phyloP scores from a whole-genome alignment of 2,329 filamentous ascomycete species.

The Botryotinia calthae region DNA sequence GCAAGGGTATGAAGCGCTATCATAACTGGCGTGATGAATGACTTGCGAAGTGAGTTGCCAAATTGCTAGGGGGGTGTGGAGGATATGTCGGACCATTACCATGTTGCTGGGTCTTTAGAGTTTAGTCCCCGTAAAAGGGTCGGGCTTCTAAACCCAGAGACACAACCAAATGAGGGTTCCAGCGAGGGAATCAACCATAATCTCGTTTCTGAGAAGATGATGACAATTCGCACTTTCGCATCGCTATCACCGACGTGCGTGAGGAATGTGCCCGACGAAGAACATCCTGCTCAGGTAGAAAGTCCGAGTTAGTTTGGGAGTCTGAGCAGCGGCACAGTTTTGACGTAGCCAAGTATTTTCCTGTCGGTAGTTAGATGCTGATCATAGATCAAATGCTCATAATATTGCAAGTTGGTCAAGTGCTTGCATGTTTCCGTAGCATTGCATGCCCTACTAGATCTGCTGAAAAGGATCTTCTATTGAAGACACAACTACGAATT shows the following conservation, averaged over 20 bases:
- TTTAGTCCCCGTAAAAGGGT: neutral
- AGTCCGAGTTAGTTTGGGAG: neutral
- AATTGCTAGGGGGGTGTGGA: neutral
- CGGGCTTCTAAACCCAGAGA: neutral
- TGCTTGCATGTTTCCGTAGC: neutral
- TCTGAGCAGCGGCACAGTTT: conserved; percentile 8
- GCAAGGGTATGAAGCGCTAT: conserved; percentile 1
- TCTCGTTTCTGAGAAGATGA: neutral
- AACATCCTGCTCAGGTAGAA: neutral
- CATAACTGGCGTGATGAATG: neutral
- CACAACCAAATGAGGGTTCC: neutral
- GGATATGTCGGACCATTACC: conserved; percentile 7
- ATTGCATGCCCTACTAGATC: neutral
- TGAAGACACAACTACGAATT: neutral
- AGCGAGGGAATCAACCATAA: neutral
- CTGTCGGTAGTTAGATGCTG: conserved; percentile 9
- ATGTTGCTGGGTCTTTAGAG: conserved; percentile 5
- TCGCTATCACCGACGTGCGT: neutral
- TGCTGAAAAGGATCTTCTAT: neutral
- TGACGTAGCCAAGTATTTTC: conserved; percentile 7
- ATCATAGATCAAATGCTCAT: conserved; percentile 1
- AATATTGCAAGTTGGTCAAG: neutral
- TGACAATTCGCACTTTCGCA: neutral
- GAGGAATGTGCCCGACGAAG: neutral
- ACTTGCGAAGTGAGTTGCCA: neutral